Conservation (phyloP, 495 filamentous ascomycete genomes). For the Saxispiralis lemnorum region DNA sequence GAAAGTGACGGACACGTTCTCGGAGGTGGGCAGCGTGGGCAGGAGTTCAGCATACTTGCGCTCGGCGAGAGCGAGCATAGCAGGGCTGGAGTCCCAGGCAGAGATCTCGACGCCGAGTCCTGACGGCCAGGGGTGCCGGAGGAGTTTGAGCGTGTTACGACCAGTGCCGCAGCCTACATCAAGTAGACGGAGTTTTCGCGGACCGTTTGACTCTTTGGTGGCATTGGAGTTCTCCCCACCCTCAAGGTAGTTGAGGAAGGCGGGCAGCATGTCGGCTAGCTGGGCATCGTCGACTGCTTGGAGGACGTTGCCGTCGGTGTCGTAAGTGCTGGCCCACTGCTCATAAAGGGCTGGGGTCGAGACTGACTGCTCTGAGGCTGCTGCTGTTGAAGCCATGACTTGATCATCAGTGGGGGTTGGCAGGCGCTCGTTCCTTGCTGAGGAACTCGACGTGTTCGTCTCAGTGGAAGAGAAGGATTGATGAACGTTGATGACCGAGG, state of each 20-base stretch:
- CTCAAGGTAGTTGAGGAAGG: constrained; percentile 24
- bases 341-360: constrained; percentile 28
- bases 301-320: constrained; percentile 57
- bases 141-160: constrained; percentile 44
- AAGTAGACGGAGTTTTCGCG: constrained; percentile 26
- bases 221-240: constrained; percentile 9
- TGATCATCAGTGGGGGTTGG: neutral
- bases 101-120: neutral
- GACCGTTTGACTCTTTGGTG: neutral
- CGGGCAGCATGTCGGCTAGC: constrained; percentile 36
- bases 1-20: neutral
- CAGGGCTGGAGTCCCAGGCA: constrained; percentile 7
- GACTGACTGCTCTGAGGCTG: constrained; percentile 12
- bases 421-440: neutral
- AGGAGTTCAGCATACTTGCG: constrained; percentile 10
- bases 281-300: constrained; percentile 49
- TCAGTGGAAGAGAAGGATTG: constrained; percentile 7
- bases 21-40: too few species aligned
- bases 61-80: constrained; percentile 39
- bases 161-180: constrained; percentile 57
- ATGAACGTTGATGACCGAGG: constrained; percentile 16
- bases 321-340: constrained; percentile 40
- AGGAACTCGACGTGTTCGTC: constrained; percentile 1
- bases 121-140: constrained; percentile 17
- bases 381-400: too few species aligned